Evolutionary conservation across 192 early-diverging fungal genomes (phyloP), one percentile per base, ranked within the genome.

Genomic region (Tieghemiomyces parasiticus): DNA sequence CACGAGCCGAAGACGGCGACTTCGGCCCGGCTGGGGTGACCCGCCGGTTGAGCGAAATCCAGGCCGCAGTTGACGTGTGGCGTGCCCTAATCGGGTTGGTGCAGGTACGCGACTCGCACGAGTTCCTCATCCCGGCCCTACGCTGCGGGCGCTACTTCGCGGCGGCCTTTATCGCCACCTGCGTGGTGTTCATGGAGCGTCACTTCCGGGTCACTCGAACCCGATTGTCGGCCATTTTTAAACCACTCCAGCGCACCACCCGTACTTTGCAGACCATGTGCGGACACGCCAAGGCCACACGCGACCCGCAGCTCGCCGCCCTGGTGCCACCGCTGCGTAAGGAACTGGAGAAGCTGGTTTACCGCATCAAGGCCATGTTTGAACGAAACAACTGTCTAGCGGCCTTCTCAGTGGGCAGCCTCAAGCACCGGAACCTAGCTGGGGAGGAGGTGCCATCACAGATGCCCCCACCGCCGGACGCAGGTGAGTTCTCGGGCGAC

Each of bases 341-440:
- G 45, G 80, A 77, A 28, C 71, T 90, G 46, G 88, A 90, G 59
- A 74, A 67, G 53, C 76, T 90, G 2, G 68, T 90, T 16, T 90
- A 80, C 65, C 76, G 86, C 56, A 86, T 88, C 14, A 85, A 87
- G 51, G 73, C 75, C 20, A 65, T 90, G 71, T 72, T 90, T 62
- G 80, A 75, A 28, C 77, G 83, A 62, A 86, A 90, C 58, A 78
- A 80, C 53, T 74, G 62, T 46, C 62, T 78, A 34, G 63, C 60
- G 3, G 81, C 63, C 25, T 71, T 80, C 25, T 68, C 67, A 19
- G 28, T 76, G 60, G 78, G 72, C 28, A 79, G 78, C 58, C 69
- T 90, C 13, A 90, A 86, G 59, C 85, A 84, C 62, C 74, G 88
- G 16, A 84, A 88, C 64, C 61, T 90, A 46, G 69, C 69, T 1